Base-by-base conservation (phyloP, 257 asterid genomes). In the Ehretia macrophylla region DNA sequence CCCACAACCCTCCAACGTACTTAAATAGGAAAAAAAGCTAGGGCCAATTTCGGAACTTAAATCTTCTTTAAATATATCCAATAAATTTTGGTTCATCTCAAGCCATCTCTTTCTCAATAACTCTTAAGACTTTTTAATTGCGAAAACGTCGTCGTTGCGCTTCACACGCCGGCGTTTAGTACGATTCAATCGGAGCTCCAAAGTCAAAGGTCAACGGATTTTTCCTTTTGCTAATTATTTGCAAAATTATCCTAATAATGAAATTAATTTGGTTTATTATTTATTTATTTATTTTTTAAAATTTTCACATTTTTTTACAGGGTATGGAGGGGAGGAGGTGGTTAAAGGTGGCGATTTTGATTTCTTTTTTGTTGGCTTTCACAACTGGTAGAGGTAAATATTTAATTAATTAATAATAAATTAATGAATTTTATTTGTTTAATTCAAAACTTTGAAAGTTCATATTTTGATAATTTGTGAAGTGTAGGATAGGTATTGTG, bases 301-400 rank as follows among this genome's bases (percentile, higher is more conserved):
- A 27, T 47, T 40, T 38, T 18, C 21, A 40, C 32, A 1, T 14
- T 45, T n/a, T n/a, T n/a, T 52, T 52, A 64, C 69, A 74, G 72
- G 63, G 49, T 17, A 78, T 78, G 83, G 73, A 60, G 5, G 50
- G 62, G 49, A 62, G 63, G 51, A 64, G 52, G 20, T 61, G 78
- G 75, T 46, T 68, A 51, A 68, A 65, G 65, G 65, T 68, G 65
- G 67, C 65, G 52, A 57, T 68, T 63, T 50, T 78, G 56, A n/a
- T 68, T 38, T 58, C 50, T 21, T 61, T 49, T 21, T 1, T 74
- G 13, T 18, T 65, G n/a, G 68, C 69, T 17, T 11, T 68, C 51
- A 68, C 78, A 62, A 23, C 64, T 23, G 76, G 67, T 22, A 71
- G 81, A 71, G 83, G 83, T 74, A 64, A 60, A 37, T 38, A n/a